Conservation (phyloP, 176 grass and related monocot species). For the Zoysia pacifica region DNA sequence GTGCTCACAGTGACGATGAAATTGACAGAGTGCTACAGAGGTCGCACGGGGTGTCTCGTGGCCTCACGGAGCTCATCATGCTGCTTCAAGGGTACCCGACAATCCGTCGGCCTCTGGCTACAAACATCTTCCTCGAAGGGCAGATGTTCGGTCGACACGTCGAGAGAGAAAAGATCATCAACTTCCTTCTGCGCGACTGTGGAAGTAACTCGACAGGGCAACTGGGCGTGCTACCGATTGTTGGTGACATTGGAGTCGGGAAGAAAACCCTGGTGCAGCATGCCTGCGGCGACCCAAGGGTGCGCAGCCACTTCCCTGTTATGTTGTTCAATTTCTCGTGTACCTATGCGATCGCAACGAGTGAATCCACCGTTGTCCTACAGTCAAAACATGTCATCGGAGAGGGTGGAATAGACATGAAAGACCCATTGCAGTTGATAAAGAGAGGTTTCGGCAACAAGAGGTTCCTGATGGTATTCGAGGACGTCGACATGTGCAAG, state of each 20-base stretch:
- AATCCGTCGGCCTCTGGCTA: neutral
- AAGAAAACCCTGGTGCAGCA: slow-evolving; percentile 11
- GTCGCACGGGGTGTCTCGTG: neutral
- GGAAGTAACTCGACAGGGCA: too few species aligned
- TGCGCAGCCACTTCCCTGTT: neutral
- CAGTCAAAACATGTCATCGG: neutral
- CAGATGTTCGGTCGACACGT: slow-evolving; percentile 23
- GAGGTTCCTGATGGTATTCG: neutral
- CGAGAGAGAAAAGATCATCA: slow-evolving; percentile 1
- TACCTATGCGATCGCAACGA: neutral
- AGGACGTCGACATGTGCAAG: neutral
- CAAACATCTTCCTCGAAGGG: neutral
- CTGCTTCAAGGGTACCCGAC: neutral
- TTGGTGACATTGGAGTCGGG: neutral
- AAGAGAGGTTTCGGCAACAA: neutral
- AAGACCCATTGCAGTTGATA: neutral
- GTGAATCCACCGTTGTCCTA: neutral
- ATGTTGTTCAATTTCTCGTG: neutral
- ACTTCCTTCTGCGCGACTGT: neutral
- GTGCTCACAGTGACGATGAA: neutral
- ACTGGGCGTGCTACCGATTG: neutral
- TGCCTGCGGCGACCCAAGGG: neutral
- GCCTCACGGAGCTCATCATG: slow-evolving; percentile 12
- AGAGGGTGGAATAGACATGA: neutral
- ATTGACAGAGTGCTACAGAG: neutral